phyloP scores from a whole-genome alignment of 1,284 basidiomycete species.

The Sporisorium exsertum region DNA sequence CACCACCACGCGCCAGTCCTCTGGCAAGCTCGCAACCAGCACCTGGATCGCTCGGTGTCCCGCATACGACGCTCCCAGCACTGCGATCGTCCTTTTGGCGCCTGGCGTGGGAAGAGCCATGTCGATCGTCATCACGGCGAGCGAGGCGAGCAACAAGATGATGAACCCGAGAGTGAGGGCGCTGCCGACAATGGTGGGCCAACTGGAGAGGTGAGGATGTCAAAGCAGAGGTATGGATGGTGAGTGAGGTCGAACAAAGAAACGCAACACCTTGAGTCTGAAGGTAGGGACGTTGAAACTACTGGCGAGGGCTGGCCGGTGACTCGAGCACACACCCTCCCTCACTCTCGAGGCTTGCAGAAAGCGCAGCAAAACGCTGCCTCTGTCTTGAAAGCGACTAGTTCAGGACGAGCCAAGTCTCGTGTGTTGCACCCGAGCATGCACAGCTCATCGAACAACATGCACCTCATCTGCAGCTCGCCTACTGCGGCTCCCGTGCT shows the following conservation, averaged over 20 bases:
- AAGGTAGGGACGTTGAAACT: neutral
- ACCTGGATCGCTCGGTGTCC: slow-evolving; percentile 74
- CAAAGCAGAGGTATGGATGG: neutral
- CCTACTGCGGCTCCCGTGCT: too few relatives aligned
- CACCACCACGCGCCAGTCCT: slow-evolving; percentile 77
- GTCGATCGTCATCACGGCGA: slow-evolving; percentile 14
- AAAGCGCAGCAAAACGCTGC: too few relatives aligned
- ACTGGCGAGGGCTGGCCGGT: too few relatives aligned
- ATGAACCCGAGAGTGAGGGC: neutral
- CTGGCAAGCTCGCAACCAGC: slow-evolving; percentile 75
- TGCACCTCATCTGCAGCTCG: too few relatives aligned
- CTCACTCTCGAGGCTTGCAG: too few relatives aligned
- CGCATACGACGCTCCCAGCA: slow-evolving; percentile 36
- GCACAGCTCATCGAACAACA: neutral
- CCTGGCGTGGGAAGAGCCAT: neutral
- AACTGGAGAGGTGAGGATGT: neutral
- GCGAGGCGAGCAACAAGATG: neutral
- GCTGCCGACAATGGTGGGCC: neutral
- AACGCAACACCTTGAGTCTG: neutral
- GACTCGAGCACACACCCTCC: neutral
- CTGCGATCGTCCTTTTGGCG: slow-evolving; percentile 17
- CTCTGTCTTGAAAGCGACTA: neutral
- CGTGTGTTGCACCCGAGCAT: too few relatives aligned
- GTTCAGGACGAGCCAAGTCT: neutral
- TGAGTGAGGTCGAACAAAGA: neutral